A percentile compares a stretch with the other conserved stretches of the same genome.
Evolutionary conservation across 352 stramenopile genomes (phyloP).

Genomic region (Pythium phragmitis): DNA sequence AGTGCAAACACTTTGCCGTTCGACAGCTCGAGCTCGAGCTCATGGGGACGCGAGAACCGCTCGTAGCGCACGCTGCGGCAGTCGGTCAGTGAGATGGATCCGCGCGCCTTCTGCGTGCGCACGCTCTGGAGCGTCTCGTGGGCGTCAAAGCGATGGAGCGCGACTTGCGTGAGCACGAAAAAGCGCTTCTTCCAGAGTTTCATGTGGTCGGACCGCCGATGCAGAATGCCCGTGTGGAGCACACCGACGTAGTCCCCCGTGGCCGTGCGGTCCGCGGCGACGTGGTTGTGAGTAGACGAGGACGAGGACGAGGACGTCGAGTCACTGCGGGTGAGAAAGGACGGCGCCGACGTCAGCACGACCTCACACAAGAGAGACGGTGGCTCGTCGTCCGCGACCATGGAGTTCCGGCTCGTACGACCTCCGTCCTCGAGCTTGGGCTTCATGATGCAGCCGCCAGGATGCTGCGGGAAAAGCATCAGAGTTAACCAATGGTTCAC

Average conservation of each 20-base stretch:
- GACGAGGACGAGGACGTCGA: constrained; percentile 4
- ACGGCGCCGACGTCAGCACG: constrained; percentile 26
- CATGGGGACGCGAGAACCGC: constrained; percentile 37
- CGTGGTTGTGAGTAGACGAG: background rate
- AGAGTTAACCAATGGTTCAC: background rate
- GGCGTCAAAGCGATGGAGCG: constrained; percentile 37
- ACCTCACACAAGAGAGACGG: constrained; percentile 32
- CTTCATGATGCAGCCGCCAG: constrained; percentile 32
- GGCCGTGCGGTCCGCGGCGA: constrained; percentile 31
- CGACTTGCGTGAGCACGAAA: constrained; percentile 45
- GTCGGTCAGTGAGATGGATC: constrained; percentile 32
- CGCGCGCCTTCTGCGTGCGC: constrained; percentile 24
- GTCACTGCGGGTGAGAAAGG: background rate
- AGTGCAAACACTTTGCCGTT: constrained; percentile 33
- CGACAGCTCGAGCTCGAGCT: constrained; percentile 37
- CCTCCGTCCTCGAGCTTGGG: constrained; percentile 20
- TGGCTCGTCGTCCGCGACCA: background rate
- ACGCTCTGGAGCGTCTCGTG: constrained; percentile 28
- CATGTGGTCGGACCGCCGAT: constrained; percentile 32
- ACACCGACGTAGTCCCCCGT: constrained; percentile 41
- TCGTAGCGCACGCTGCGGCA: constrained; percentile 38
- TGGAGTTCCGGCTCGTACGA: background rate
- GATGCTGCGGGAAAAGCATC: constrained; percentile 15
- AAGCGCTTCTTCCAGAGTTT: constrained; percentile 45
- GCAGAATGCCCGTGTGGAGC: constrained; percentile 33